These are phyloP conservation scores for Panaeolus cyanescens DNA, from an alignment of 768 basidiomycete genomes.

Conservation along the genomic window DNA sequence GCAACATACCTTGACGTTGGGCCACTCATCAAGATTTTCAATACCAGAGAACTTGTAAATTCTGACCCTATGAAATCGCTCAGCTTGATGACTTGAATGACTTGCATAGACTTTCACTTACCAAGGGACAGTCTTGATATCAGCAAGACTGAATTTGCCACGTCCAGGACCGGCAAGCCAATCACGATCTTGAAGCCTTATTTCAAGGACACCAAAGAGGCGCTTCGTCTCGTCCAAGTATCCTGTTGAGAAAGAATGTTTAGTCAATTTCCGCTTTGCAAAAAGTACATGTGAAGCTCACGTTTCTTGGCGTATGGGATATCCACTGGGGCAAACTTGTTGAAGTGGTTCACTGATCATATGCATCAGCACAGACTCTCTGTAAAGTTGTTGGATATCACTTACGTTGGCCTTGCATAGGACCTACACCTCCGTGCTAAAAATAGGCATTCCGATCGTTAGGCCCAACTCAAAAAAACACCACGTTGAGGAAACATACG, in stretches of 20 bases:
- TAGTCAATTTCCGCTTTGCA: not conserved
- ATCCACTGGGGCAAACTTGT: slow-evolving; percentile 61
- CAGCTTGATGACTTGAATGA: not conserved
- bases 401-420: slow-evolving; percentile 80
- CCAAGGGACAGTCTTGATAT: slow-evolving; percentile 72
- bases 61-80: slow-evolving; percentile 48
- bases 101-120: slow-evolving; percentile 23
- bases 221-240: slow-evolving; percentile 83
- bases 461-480: not conserved
- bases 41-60: slow-evolving; percentile 49
- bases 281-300: slow-evolving; percentile 27
- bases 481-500: slow-evolving; percentile 30
- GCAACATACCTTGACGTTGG: slow-evolving; percentile 52
- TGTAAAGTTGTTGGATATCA: not conserved
- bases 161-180: slow-evolving; percentile 77
- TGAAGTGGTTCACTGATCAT: slow-evolving; percentile 67
- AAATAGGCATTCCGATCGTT: not conserved
- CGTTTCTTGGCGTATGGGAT: slow-evolving; percentile 71
- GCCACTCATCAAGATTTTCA: slow-evolving; percentile 62
- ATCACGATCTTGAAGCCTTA: slow-evolving; percentile 71
- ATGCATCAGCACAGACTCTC: not conserved
- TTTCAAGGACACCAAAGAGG: slow-evolving; percentile 82
- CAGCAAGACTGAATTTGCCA: slow-evolving; percentile 72
- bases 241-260: slow-evolving; percentile 39
- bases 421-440: slow-evolving; percentile 79